Percentiles rank a stretch among this genome's conserved stretches.
phyloP scores from a whole-genome alignment of 495 filamentous ascomycete species.

The Jackrogersella minutella region DNA sequence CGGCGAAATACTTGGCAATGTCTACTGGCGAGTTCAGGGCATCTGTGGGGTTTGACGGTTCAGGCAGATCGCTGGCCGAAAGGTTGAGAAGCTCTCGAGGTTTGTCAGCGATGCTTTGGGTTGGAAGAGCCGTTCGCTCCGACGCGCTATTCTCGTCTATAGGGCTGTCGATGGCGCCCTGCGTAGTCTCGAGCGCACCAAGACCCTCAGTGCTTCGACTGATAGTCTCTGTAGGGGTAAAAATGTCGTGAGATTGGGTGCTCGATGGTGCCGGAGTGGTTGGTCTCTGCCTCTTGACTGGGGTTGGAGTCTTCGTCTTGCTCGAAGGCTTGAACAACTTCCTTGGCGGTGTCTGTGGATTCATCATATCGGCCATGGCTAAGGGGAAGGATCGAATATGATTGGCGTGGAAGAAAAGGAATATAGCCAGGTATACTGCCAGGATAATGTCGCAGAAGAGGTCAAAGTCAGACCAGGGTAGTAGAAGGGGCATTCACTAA shows the following conservation, averaged over 20 bases:
- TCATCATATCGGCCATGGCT: constrained; percentile 37
- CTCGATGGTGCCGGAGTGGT: constrained; percentile 28
- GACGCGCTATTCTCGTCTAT: background rate
- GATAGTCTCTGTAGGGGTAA: constrained; percentile 38
- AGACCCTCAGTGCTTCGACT: constrained; percentile 36
- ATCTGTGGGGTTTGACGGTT: constrained; percentile 18
- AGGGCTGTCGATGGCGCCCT: background rate
- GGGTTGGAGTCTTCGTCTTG: constrained; percentile 42
- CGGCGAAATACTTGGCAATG: constrained; percentile 38
- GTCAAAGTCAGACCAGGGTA: constrained; percentile 24
- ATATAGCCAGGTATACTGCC: constrained; percentile 32
- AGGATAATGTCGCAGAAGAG: constrained; percentile 30
- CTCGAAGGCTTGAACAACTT: constrained; percentile 46
- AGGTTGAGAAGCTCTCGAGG: constrained; percentile 6
- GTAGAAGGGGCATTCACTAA: constrained; percentile 25
- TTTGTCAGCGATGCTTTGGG: constrained; percentile 20
- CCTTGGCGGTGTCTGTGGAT: constrained; percentile 40
- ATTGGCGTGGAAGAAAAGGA: constrained; percentile 25
- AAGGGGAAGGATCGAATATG: constrained; percentile 23
- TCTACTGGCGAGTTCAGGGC: constrained; percentile 27
- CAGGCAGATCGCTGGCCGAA: background rate
- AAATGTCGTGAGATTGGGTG: constrained; percentile 25
- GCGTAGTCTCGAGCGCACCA: background rate
- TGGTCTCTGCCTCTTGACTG: constrained; percentile 28
- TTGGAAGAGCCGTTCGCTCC: background rate